Conservation (phyloP, 768 basidiomycete species). For the Hygrocybe punicea region DNA sequence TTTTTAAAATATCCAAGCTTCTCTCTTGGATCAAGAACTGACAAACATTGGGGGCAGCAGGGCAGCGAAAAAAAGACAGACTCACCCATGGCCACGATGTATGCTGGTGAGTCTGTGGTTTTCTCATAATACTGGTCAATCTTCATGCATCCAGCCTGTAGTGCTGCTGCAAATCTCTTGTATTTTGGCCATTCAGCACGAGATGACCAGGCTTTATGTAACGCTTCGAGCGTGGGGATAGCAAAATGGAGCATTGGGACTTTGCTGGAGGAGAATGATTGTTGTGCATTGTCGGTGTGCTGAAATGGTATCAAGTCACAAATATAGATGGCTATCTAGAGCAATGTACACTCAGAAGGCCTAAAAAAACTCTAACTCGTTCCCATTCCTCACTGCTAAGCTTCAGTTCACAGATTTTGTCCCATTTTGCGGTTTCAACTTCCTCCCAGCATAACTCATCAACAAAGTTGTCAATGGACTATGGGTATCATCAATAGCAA, state of each 20-base stretch:
- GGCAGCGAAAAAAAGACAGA: background rate
- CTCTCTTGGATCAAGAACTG: conserved; percentile 25
- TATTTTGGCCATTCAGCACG: conserved; percentile 13
- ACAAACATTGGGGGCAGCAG: background rate
- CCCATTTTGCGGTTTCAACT: background rate
- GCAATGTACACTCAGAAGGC: background rate
- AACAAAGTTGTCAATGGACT: background rate
- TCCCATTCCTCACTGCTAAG: background rate
- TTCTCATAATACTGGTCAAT: conserved; percentile 32
- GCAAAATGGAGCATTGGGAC: conserved; percentile 26
- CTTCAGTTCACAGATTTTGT: background rate
- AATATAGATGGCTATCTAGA: background rate
- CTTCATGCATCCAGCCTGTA: conserved; percentile 24
- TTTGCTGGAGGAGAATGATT: conserved; percentile 31
- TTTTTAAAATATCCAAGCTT: conserved; percentile 26
- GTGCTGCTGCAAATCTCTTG: conserved; percentile 17
- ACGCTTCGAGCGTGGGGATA: conserved; percentile 32
- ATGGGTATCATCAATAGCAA: background rate
- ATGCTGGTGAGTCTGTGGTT: conserved; percentile 26
- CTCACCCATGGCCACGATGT: conserved; percentile 31
- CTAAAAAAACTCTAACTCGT: background rate
- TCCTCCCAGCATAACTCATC: background rate
- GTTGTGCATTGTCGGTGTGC: conserved; percentile 32
- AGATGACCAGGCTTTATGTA: conserved; percentile 29
- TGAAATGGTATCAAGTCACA: conserved; percentile 11